Evolutionary conservation across 495 filamentous ascomycete species (phyloP).

Genomic region (Aspergillus olivimuriae): DNA sequence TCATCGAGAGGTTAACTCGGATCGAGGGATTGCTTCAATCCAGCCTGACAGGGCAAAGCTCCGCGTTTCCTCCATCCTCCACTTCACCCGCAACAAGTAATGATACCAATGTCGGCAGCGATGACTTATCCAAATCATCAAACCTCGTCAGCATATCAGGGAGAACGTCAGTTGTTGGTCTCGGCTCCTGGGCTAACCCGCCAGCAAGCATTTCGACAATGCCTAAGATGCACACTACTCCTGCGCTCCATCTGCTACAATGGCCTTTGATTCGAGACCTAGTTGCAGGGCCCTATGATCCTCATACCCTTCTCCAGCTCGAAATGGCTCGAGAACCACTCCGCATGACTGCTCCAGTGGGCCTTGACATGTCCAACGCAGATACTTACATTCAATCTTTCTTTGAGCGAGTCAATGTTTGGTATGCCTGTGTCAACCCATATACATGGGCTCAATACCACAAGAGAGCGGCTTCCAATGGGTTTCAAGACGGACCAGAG

Average conservation of each 20-base stretch:
- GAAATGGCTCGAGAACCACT: conserved; percentile 74
- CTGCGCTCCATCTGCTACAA: conserved; percentile 69
- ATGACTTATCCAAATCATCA: conserved; percentile 46
- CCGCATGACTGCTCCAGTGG: conserved; percentile 48
- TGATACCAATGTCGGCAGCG: conserved; percentile 58
- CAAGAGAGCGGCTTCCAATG: conserved; percentile 59
- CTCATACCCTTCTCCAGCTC: conserved; percentile 71
- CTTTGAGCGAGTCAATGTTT: conserved; percentile 73
- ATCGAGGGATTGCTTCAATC: conserved; percentile 75
- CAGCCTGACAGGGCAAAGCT: conserved; percentile 45
- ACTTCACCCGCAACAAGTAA: conserved; percentile 66
- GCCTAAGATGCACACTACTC: conserved; percentile 76
- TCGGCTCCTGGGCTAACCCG: conserved; percentile 65
- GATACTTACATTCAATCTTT: conserved; percentile 66
- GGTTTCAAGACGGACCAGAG: conserved; percentile 69
- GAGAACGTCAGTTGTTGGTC: conserved; percentile 56
- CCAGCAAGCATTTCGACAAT: conserved; percentile 74
- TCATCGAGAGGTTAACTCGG: conserved; percentile 66
- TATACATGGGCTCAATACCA: conserved; percentile 77
- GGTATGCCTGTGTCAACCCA: conserved; percentile 82
- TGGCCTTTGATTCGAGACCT: conserved; percentile 75
- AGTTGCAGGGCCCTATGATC: conserved; percentile 68
- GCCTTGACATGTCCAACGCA: conserved; percentile 70
- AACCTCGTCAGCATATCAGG: conserved; percentile 36
- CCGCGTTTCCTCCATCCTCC: conserved; percentile 41